A percentile compares a stretch with the other conserved stretches of the same genome.
Conservation (phyloP, 2,329 filamentous ascomycete species). For the Aspergillus bombycis region DNA sequence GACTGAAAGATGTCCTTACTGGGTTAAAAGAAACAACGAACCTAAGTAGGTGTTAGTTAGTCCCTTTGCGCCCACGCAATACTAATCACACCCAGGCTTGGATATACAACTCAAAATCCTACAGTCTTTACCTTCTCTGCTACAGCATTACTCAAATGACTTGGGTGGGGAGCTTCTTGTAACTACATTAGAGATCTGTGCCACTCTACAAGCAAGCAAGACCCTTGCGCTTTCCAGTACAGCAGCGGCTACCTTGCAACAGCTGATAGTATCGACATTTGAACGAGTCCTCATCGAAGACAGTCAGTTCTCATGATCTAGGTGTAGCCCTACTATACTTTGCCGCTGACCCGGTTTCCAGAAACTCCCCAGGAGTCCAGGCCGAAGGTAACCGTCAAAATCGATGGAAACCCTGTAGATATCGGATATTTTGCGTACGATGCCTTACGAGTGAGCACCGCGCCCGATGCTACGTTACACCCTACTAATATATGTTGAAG, state of each 20-base stretch:
- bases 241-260: conserved; percentile 92
- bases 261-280: conserved; percentile 88
- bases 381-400: conserved; percentile 67
- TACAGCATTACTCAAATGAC: conserved; percentile 87
- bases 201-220: conserved; percentile 86
- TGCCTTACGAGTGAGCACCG: conserved; percentile 68
- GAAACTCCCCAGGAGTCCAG: conserved; percentile 51
- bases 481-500: conserved; percentile 41
- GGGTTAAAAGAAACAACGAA: conserved; percentile 80
- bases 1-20: conserved; percentile 83
- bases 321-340: not conserved
- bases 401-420: conserved; percentile 65
- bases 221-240: conserved; percentile 94
- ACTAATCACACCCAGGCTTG: conserved; percentile 53
- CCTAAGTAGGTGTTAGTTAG: conserved; percentile 57
- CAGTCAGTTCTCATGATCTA: conserved; percentile 53
- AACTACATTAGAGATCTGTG: conserved; percentile 85
- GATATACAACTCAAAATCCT: conserved; percentile 96
- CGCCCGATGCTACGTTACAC: not conserved
- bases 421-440: conserved; percentile 79
- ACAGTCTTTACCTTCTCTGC: conserved; percentile 82
- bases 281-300: conserved; percentile 88
- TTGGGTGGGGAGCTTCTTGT: conserved; percentile 80
- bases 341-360: conserved; percentile 17
- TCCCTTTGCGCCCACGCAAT: conserved; percentile 1